phyloP scores from a whole-genome alignment of 2,329 filamentous ascomycete species.

The Geoglossum cookeanum region DNA sequence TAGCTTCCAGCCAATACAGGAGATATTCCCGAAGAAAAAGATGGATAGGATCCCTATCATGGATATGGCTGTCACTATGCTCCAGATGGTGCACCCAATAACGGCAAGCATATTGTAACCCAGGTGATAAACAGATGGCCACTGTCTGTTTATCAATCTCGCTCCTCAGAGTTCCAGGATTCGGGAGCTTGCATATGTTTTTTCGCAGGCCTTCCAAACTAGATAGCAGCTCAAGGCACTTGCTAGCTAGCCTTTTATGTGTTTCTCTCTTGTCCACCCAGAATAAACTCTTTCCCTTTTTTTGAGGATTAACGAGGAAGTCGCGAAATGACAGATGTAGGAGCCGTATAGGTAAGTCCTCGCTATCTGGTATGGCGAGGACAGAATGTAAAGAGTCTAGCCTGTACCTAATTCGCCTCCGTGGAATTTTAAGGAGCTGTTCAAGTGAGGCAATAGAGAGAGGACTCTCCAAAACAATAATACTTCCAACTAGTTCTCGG shows the following conservation, averaged over 20 bases:
- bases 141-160: slow-evolving; percentile 12
- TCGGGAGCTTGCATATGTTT: slow-evolving; percentile 19
- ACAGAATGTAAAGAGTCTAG: slow-evolving; percentile 10
- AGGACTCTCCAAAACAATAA: background rate
- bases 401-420: slow-evolving; percentile 4
- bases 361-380: slow-evolving; percentile 6
- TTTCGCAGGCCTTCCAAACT: slow-evolving; percentile 14
- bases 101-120: too few relatives aligned
- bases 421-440: slow-evolving; percentile 5
- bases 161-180: slow-evolving; percentile 13
- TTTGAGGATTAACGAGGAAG: slow-evolving; percentile 17
- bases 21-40: slow-evolving; percentile 21
- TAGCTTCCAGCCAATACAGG: slow-evolving; percentile 19
- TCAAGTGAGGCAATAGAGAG: slow-evolving; percentile 6
- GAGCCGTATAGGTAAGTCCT: slow-evolving; percentile 6
- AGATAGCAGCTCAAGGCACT: slow-evolving; percentile 21
- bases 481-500: slow-evolving; percentile 7
- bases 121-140: background rate
- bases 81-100: slow-evolving; percentile 14
- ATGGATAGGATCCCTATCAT: slow-evolving; percentile 15
- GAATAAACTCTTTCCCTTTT: slow-evolving; percentile 13
- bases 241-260: slow-evolving; percentile 12
- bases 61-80: slow-evolving; percentile 13
- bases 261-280: too few relatives aligned
- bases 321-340: slow-evolving; percentile 15